Evolutionary conservation across 495 filamentous ascomycete genomes (phyloP), one percentile per base, ranked within the genome.

Genomic region (Penicillium steckii): DNA sequence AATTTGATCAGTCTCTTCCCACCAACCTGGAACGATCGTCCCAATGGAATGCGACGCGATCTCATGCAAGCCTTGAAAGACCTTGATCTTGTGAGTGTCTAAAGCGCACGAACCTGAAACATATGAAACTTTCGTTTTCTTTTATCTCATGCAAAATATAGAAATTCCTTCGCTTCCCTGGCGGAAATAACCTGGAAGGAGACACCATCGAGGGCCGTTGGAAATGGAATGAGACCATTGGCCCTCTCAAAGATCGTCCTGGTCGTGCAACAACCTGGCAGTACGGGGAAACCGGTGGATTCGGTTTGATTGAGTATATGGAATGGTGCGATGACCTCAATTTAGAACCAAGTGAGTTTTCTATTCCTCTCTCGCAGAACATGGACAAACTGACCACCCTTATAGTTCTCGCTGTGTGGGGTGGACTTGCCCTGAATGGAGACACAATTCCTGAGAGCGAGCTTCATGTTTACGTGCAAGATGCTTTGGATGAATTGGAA

Each of bases 191-290:
- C 62, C 66, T 86, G 1, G 83, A 86, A 54, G 83, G 83, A 21
- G 59, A 77, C 30, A 78, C 62, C 19, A 69, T 77, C 29, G 65
- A 61, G 15, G 72, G 75, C 40, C 71, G 75, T 50, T 89, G 85
- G 83, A 79, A 83, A 48, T 88, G 85, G 86, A 83, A 85, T 50
- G 76, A 85, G 55, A 85, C 83, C 2, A 77, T 88, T 43, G 85
- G 86, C 1, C 78, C 80, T 0, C 72, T 88, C 17, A 85, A 74
- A 40, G 69, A 85, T 46, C 74, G 86, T 4, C 82, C 84, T 3
- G 85, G 84, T 41, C 78, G 80, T 40, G 70, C 77, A 1, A 83
- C 78, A 17, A 72, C 78, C 26, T 88, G 85, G 86, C 57, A 60
- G n/a, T 87, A 86, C 48, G 61, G 76, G 23, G 76, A 83, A 26